Evolutionary conservation across 148 eudicot species (phyloP).

Genomic region (Fallopia convolvulus): DNA sequence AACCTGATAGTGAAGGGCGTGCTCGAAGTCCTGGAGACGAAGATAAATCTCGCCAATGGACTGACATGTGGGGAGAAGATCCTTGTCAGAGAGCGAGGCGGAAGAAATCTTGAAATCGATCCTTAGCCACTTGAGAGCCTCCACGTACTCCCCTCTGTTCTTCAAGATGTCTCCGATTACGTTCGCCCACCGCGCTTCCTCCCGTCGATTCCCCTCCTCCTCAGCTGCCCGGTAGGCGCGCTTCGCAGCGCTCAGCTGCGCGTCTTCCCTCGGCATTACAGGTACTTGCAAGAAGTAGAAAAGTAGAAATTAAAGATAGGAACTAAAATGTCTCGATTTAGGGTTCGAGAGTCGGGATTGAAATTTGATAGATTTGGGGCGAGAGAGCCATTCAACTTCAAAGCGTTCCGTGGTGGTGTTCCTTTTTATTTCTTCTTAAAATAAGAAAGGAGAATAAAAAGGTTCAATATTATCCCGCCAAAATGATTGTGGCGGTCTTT

Average conservation of each 20-base stretch:
- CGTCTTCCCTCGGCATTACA: constrained; percentile 36
- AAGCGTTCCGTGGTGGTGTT: not conserved
- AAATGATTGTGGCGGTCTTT: not conserved
- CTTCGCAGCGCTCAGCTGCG: constrained; percentile 46
- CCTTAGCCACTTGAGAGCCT: constrained; percentile 70
- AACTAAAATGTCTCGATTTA: not conserved
- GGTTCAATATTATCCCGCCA: not conserved
- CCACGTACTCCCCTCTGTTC: constrained; percentile 72
- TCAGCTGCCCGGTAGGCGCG: constrained; percentile 45
- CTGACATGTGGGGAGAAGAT: constrained; percentile 85
- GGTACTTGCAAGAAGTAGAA: not conserved
- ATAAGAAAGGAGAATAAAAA: not conserved
- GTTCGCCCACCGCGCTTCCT: constrained; percentile 98
- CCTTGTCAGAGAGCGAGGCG: constrained; percentile 48
- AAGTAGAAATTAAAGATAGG: not conserved
- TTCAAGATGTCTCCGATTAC: constrained; percentile 71
- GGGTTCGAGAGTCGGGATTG: not conserved
- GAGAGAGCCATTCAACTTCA: not conserved
- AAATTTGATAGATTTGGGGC: not conserved
- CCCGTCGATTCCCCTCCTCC: constrained; percentile 56
- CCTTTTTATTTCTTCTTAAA: not conserved
- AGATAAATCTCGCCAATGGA: constrained; percentile 78
- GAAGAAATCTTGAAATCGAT: constrained; percentile 61
- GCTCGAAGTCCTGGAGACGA: constrained; percentile 40
- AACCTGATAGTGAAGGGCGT: constrained; percentile 83